Evolutionary conservation across 441 rosid species (phyloP), one percentile per base, ranked within the genome.

Genomic region (Arabidopsis lyrata): DNA sequence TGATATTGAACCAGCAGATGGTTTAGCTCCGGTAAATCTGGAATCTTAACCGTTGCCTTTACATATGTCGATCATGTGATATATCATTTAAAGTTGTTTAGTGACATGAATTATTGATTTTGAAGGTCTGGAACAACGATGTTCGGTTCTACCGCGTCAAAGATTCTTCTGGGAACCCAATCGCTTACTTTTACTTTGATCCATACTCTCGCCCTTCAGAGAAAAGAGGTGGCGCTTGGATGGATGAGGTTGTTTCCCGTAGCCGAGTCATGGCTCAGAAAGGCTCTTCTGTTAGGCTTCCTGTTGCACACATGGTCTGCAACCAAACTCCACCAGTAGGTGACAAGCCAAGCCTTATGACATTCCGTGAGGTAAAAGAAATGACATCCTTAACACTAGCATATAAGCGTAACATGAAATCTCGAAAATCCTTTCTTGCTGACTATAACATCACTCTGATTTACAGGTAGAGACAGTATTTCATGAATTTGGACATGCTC

Each of bases 401-500:
- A 24, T 2, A 29, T n/a, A 31, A 42, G 50, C 77, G 27, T 5
- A 24, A 10, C 66, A 13, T 48, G 70, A 45, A 29, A 55, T 29
- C 57, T 35, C 27, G 8, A 44, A 48, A 16, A 18, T 27, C 54
- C 15, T 35, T 48, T 35, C 49, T 36, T 9, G n/a, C 29, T 63
- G 70, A 68, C 10, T 24, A 12, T 27, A 49, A 62, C 74, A 56
- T 24, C 18, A 18, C 68, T 63, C 55, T 32, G 18, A 60, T 70
- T 27, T 73, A 76, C 84, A 94, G 98, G 96, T 94, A 74, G 95
- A 94, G 83, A 90, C 97, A 44, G 95, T 94, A 38, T 94, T 94
- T 80, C 98, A 94, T 84, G 98, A 94, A 86, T 94, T 94, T 78
- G 98, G 98, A 56, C 98, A 94, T 76, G 95, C 96, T 57, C 96